Conservation (phyloP, 768 basidiomycete genomes). For the Mrakia hoshinonis region DNA sequence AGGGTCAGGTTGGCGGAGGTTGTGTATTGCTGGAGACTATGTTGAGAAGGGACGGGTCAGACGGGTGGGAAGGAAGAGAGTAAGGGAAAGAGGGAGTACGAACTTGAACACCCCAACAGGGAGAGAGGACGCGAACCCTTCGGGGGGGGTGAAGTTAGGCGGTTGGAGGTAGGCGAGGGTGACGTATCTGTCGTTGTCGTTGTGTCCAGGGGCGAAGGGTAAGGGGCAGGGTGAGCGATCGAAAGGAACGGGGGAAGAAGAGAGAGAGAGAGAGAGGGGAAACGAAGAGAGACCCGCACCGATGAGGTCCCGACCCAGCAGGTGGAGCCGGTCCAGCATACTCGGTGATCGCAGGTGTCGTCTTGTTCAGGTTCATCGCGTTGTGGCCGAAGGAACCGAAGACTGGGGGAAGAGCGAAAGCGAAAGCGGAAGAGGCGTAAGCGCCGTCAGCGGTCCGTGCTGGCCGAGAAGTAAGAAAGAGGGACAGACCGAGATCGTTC, state of each 20-base stretch:
- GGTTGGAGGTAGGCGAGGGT: conserved; percentile 6
- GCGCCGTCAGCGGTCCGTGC: too few species aligned
- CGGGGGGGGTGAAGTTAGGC: not conserved
- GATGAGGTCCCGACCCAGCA: not conserved
- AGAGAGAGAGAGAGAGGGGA: too few species aligned
- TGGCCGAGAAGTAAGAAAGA: not conserved
- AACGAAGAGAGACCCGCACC: not conserved
- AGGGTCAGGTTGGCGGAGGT: not conserved
- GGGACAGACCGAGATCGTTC: not conserved
- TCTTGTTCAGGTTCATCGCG: not conserved
- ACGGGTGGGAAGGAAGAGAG: not conserved
- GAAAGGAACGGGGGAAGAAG: too few species aligned
- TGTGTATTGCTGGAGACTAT: not conserved
- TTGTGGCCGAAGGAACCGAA: not conserved
- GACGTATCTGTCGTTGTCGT: conserved; percentile 2
- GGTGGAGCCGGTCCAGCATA: not conserved
- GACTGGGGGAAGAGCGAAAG: not conserved
- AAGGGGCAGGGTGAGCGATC: too few species aligned
- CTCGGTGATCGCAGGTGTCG: not conserved
- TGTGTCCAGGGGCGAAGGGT: too few species aligned
- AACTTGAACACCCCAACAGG: conserved; percentile 11
- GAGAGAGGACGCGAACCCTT: conserved; percentile 2
- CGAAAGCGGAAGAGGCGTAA: not conserved
- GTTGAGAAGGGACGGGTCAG: too few species aligned
- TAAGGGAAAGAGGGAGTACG: not conserved